A percentile compares a stretch with the other conserved stretches of the same genome.
Evolutionary conservation across 2,329 filamentous ascomycete species (phyloP).

Genomic region (Anisogramma anomala): DNA sequence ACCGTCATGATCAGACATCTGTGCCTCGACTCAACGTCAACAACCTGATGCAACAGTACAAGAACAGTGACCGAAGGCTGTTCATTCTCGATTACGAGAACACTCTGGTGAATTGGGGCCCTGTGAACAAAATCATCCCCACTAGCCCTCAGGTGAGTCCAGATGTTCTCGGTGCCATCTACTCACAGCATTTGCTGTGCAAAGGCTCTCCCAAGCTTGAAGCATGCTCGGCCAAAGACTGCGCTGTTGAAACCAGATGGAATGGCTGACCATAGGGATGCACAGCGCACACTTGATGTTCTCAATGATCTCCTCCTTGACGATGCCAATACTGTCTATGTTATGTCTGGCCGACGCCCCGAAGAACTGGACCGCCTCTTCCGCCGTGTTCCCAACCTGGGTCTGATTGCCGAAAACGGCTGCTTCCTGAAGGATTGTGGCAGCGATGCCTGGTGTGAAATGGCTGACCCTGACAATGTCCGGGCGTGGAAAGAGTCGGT

Average conservation of each 20-base stretch:
- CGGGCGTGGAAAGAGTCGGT: constrained; percentile 75
- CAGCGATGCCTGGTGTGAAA: constrained; percentile 60
- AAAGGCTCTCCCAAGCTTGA: not conserved
- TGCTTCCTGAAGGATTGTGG: constrained; percentile 72
- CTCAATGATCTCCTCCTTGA: constrained; percentile 73
- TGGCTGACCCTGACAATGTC: constrained; percentile 61
- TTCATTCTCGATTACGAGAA: constrained; percentile 93
- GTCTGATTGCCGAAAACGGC: constrained; percentile 88
- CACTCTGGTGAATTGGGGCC: constrained; percentile 78
- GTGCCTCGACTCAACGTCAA: constrained; percentile 72
- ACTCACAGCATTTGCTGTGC: not conserved
- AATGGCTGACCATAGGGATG: constrained; percentile 4
- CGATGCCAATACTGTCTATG: constrained; percentile 73
- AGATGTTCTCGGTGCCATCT: not conserved
- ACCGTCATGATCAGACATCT: constrained; percentile 70
- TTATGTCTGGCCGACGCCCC: constrained; percentile 82
- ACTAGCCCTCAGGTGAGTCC: constrained; percentile 56
- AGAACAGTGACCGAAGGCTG: constrained; percentile 53
- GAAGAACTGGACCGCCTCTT: constrained; percentile 84
- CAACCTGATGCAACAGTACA: constrained; percentile 54
- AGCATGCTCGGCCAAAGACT: constrained; percentile 1
- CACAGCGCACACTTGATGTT: constrained; percentile 65
- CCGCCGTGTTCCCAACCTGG: constrained; percentile 68
- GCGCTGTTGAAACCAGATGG: not conserved
- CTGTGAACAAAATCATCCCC: constrained; percentile 71